Percentiles rank a stretch among this genome's conserved stretches.
These are phyloP conservation scores for Mucor lusitanicus DNA, from an alignment of 371 early-diverging fungal genomes.

Conservation along the genomic window DNA sequence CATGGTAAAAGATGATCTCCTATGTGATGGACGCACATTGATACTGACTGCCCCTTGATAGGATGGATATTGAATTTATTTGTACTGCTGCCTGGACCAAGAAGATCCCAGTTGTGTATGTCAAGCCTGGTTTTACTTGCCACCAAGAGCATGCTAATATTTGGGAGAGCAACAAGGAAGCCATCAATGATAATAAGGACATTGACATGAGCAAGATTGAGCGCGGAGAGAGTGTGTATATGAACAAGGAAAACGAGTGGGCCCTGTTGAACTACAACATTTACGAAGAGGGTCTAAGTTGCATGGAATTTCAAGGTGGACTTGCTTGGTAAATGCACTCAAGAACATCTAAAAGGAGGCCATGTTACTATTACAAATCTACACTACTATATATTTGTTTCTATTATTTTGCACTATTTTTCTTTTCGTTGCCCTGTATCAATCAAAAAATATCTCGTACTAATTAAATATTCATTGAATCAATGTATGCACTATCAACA, in stretches of 20 bases:
- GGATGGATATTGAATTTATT: slow-evolving; percentile 48
- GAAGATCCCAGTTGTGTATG: slow-evolving; percentile 35
- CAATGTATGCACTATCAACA: too few species aligned
- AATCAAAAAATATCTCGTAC: too few species aligned
- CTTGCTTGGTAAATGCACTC: slow-evolving; percentile 20
- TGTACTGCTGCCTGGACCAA: slow-evolving; percentile 48
- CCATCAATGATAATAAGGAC: slow-evolving; percentile 25
- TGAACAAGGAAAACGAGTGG: slow-evolving; percentile 45
- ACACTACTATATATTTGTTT: too few species aligned
- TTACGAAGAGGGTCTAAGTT: slow-evolving; percentile 32
- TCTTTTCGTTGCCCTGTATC: too few species aligned
- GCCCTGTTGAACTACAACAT: slow-evolving; percentile 33
- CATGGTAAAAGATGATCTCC: slow-evolving; percentile 27
- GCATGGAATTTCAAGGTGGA: slow-evolving; percentile 47
- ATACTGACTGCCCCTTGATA: neutral
- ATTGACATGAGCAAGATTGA: slow-evolving; percentile 37
- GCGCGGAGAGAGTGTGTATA: slow-evolving; percentile 24
- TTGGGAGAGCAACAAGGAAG: slow-evolving; percentile 24
- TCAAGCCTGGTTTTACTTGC: slow-evolving; percentile 36
- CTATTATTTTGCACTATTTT: too few species aligned
- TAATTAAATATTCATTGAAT: too few species aligned
- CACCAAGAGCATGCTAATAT: slow-evolving; percentile 43
- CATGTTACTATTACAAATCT: too few species aligned
- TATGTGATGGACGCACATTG: neutral
- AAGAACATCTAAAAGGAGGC: too few species aligned